Base-by-base conservation (phyloP, 148 eudicot species). In the Chenopodium quinoa region DNA sequence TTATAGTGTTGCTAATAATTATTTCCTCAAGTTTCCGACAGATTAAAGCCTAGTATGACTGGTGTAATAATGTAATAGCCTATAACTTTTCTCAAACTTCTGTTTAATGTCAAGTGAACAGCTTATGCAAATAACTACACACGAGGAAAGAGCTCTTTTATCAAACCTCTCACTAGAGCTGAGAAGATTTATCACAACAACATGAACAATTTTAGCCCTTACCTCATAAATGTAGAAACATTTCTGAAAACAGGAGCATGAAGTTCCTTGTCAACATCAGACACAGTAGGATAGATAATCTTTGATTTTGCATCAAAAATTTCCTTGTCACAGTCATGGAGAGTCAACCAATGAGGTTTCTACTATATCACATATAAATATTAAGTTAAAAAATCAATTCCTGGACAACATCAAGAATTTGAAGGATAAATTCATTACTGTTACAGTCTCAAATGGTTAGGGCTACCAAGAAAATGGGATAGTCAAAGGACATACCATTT, bases 211-310 rank as follows among this genome's bases (percentile, higher is more conserved):
- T 25, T 32, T 60, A 23, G 0, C 40, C 31, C 88, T 46, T 78
- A 94, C 98, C 98, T 93, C 89, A 87, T 89, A 82, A 94, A 94
- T 83, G 79, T 84, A 71, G 94, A 91, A 72, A 91, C 81, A 85
- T 94, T 93, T 81, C 95, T 89, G 86, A 89, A 94, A 73, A 91
- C 81, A 79, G 95, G 93, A 77, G 91, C 88, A 82, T 92, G 91
- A 62, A 93, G 91, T 65, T 90, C 93, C 74, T 81, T 75, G 78
- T 88, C 89, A 76, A 79, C 87, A 83, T 84, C 85, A 16, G 82
- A 56, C 66, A 82, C 54, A 76, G 90, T 80, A 23, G 94, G 87
- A 81, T 74, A 89, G 75, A 86, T 83, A 73, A 94, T 93, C 87
- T 91, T 88, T 52, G 74, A 70, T 82, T 88, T 94, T 29, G 98